These are phyloP conservation scores for Fusarium nisikadoi DNA, from an alignment of 2,329 filamentous ascomycete genomes.

Conservation along the genomic window DNA sequence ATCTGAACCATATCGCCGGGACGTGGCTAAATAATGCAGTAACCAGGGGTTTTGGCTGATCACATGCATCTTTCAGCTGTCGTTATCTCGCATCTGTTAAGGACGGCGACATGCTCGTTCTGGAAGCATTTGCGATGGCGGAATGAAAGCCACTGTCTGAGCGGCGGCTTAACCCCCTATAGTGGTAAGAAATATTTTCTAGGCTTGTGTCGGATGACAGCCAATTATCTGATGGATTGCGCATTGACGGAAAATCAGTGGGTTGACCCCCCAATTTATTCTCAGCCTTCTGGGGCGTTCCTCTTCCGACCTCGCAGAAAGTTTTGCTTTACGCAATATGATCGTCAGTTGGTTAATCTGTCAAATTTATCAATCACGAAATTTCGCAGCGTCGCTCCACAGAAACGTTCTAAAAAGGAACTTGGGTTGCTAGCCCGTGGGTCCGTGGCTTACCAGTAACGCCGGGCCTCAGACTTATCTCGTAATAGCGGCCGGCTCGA, in stretches of 20 bases:
- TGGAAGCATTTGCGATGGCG: neutral
- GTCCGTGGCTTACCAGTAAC: slow-evolving; percentile 1
- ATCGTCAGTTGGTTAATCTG: neutral
- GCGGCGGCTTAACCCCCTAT: neutral
- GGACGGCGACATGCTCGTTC: neutral
- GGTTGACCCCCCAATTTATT: neutral
- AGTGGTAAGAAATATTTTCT: neutral
- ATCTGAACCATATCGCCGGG: slow-evolving; percentile 22
- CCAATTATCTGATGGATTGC: neutral
- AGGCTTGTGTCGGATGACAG: neutral
- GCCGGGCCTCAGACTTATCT: neutral
- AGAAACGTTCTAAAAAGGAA: slow-evolving; percentile 7
- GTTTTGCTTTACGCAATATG: neutral
- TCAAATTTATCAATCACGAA: neutral
- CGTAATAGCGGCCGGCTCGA: slow-evolving; percentile 1
- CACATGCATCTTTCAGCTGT: neutral
- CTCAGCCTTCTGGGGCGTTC: neutral
- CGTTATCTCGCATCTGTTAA: neutral
- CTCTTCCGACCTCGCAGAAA: neutral
- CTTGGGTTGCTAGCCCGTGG: neutral
- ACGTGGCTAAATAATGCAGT: neutral
- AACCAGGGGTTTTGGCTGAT: neutral
- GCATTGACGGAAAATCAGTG: neutral
- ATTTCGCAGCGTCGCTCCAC: neutral
- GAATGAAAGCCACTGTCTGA: neutral